Evolutionary conservation across 2,329 filamentous ascomycete species (phyloP).

Genomic region (Cladosporium colombiae): DNA sequence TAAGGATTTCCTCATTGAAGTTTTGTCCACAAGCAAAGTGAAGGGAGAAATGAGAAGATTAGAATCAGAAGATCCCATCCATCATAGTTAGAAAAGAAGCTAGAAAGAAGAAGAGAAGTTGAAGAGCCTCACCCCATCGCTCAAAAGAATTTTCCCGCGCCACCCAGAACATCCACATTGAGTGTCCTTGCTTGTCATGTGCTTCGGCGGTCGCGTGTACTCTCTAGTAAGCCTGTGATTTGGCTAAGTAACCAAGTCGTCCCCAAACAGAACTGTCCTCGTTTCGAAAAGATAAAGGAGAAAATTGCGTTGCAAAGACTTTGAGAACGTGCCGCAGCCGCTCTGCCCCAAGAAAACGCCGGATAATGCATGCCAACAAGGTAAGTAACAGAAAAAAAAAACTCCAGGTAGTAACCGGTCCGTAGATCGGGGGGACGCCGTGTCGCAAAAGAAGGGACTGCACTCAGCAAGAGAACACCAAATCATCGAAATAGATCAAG

Average conservation of each 20-base stretch:
- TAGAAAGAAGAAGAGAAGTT: background rate
- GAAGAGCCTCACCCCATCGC: background rate
- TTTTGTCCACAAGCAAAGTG: too few relatives aligned
- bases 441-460: background rate
- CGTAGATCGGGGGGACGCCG: background rate
- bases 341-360: background rate
- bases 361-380: slow-evolving; percentile 3
- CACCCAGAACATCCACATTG: background rate
- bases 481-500: slow-evolving; percentile 48
- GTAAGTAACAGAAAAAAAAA: background rate
- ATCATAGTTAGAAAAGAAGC: background rate
- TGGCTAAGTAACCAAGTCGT: background rate
- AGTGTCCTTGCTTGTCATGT: background rate
- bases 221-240: background rate
- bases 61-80: background rate
- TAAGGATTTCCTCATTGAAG: too few relatives aligned
- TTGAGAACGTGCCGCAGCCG: slow-evolving; percentile 1
- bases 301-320: slow-evolving; percentile 2
- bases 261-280: background rate
- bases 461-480: background rate
- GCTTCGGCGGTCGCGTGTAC: background rate
- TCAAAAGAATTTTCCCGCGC: background rate
- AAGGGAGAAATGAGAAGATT: background rate
- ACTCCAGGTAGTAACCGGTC: background rate
- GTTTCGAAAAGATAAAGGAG: background rate